Conservation (phyloP, 2,329 filamentous ascomycete species). For the Neopestalotiopsis sp. region DNA sequence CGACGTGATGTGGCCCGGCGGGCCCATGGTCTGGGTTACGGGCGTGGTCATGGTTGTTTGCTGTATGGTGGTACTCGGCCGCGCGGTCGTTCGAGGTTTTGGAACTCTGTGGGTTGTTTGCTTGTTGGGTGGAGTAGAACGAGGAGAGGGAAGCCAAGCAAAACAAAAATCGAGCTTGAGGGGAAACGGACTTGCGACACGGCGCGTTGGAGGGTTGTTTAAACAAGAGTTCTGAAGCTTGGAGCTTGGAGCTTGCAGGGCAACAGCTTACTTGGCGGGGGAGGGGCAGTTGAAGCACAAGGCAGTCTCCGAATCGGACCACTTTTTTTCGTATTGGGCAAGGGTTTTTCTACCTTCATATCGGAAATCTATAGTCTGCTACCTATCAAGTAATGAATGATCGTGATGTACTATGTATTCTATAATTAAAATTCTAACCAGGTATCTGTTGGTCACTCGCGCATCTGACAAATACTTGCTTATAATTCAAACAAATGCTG, state of each 20-base stretch:
- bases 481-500: no score
- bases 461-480: no score
- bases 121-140: not conserved
- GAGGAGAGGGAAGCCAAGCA: no score
- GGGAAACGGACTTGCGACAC: not conserved
- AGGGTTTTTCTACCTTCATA: no score
- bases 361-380: no score
- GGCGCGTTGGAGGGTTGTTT: not conserved
- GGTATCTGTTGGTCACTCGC: no score
- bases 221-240: not conserved
- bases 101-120: not conserved
- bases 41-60: slow-evolving; percentile 18
- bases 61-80: not conserved
- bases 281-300: not conserved
- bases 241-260: not conserved
- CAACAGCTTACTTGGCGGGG: not conserved
- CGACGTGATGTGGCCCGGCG: slow-evolving; percentile 41
- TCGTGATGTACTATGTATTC: no score
- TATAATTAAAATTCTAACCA: no score
- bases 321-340: not conserved
- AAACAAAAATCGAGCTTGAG: not conserved
- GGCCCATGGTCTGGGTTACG: slow-evolving; percentile 22
- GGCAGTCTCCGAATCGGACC: not conserved
- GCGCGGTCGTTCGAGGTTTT: not conserved
- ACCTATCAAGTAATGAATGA: no score